phyloP scores from a whole-genome alignment of 2,329 filamentous ascomycete species.

The Epichloe typhina region DNA sequence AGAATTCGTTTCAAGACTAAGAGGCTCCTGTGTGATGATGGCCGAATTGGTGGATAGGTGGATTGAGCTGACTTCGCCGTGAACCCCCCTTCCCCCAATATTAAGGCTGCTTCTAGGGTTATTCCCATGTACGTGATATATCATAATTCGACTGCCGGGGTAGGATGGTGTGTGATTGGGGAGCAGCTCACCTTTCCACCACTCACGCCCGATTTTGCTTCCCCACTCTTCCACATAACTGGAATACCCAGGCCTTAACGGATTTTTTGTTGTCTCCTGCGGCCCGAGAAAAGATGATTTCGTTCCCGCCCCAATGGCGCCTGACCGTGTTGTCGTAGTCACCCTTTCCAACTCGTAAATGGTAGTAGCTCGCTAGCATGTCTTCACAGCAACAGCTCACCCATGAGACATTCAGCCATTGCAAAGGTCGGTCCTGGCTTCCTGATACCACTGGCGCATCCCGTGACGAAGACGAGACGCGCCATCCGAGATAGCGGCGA shows the following conservation, averaged over 20 bases:
- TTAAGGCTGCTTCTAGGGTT: neutral
- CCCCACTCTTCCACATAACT: neutral
- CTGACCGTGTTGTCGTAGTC: neutral
- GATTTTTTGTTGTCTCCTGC: neutral
- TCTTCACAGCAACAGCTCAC: no score
- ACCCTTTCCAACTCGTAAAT: neutral
- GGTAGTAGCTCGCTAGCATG: no score
- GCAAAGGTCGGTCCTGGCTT: neutral
- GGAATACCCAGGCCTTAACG: neutral
- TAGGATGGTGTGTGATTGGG: neutral
- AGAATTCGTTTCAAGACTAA: neutral
- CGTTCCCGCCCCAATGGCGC: neutral
- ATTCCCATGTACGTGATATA: neutral
- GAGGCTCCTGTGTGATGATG: neutral
- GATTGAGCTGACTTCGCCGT: neutral
- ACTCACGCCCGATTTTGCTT: neutral
- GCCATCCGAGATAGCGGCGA: neutral
- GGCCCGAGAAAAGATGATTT: neutral
- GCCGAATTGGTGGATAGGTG: neutral
- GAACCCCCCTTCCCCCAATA: neutral
- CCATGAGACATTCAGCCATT: neutral
- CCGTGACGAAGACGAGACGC: conserved; percentile 1
- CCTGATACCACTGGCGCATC: neutral
- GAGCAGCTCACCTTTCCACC: neutral
- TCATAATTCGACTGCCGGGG: conserved; percentile 4